Percentiles rank a stretch among this genome's conserved stretches.
Evolutionary conservation across 1,139 yeast genomes (phyloP).

Genomic region (Hansenula anomala): DNA sequence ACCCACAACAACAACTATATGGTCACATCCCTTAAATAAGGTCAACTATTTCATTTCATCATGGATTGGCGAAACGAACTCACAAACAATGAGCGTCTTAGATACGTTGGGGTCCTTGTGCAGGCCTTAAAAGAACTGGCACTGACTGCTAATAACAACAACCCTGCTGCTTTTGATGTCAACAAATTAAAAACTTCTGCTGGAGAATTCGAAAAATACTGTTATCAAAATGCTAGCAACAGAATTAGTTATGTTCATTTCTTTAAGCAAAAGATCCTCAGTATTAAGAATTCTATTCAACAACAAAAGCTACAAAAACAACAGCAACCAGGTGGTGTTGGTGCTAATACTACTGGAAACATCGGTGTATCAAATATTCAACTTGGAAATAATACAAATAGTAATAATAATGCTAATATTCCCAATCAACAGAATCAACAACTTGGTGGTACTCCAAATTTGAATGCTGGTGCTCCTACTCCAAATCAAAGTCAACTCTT

Average conservation of each 20-base stretch:
- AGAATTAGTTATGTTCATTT: slow-evolving; percentile 16
- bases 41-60: not conserved
- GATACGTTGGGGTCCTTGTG: slow-evolving; percentile 17
- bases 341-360: not conserved
- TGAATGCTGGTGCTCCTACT: slow-evolving; percentile 8
- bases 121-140: slow-evolving; percentile 20
- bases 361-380: too few relatives aligned
- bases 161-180: slow-evolving; percentile 13
- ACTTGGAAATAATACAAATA: too few relatives aligned
- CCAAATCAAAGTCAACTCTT: slow-evolving; percentile 32
- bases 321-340: slow-evolving; percentile 6
- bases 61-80: slow-evolving; percentile 23
- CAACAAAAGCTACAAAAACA: slow-evolving; percentile 17
- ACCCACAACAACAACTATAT: too few relatives aligned
- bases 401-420: too few relatives aligned
- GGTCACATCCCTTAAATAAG: too few relatives aligned
- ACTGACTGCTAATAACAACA: slow-evolving; percentile 11
- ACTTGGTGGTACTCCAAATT: slow-evolving; percentile 6
- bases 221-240: slow-evolving; percentile 18
- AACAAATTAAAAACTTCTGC: slow-evolving; percentile 19
- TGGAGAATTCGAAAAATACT: slow-evolving; percentile 22
- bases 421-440: slow-evolving; percentile 15
- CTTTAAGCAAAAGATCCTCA: slow-evolving; percentile 20
- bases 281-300: slow-evolving; percentile 18
- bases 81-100: slow-evolving; percentile 17